Evolutionary conservation across 768 basidiomycete genomes (phyloP), one percentile per base, ranked within the genome.

Genomic region (Mycena leptocephala): DNA sequence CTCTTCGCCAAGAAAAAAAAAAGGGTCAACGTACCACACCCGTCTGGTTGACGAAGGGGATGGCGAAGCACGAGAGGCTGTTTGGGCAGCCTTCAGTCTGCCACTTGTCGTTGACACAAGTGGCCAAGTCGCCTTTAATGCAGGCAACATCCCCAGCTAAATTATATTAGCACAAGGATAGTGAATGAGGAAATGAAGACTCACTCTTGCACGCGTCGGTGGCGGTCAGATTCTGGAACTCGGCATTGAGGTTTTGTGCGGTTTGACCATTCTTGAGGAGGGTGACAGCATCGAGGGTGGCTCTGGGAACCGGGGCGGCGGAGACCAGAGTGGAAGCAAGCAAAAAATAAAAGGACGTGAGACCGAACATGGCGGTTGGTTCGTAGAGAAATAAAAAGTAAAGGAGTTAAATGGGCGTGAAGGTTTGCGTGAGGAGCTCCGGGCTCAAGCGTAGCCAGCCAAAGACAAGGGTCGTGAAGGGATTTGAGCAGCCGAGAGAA

Each of bases 221-320:
- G 1, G 74, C 70, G 1, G 86, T 89, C 28, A 91, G 56, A 9
- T 73, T 82, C 72, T 82, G 76, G 75, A 90, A 93, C 58, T 88
- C 82, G 2, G 83, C 79, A 75, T 93, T 93, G 33, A 91, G 84
- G 35, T 83, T 79, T 78, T 92, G 91, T 0, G 92, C 92, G 46
- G 84, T 80, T 74, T 86, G 84, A 18, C 87, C 92, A 76, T 92
- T 92, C 63, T 85, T 79, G 7, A 87, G 81, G 28, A 92, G 86
- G n/a, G 86, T 86, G 30, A 82, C 75, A 66, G 86, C 80, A 79
- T 89, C 87, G 33, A 88, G 79, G 7, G 85, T 67, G 28, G 85
- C 76, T n/a, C 82, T 81, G 2, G 89, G 87, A 24, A 78, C 79
- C 32, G 80, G 77, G 14, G 84, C 85, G 43, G 82, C 80, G 43